A percentile compares a stretch with the other conserved stretches of the same genome.
phyloP scores from a whole-genome alignment of 805 yeast genomes.

The Spathaspora sp. region DNA sequence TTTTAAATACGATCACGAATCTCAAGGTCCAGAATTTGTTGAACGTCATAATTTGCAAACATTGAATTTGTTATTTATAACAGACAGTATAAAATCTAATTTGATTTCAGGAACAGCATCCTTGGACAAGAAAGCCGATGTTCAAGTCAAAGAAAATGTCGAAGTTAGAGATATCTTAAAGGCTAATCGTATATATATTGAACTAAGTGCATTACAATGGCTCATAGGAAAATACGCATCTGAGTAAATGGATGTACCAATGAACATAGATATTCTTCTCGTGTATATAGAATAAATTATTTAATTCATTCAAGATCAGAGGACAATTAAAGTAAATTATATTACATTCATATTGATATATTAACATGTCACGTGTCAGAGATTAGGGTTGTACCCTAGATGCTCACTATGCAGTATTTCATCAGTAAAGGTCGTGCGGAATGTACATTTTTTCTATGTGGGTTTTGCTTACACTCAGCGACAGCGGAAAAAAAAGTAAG shows the following conservation, averaged over 20 bases:
- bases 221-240: conserved; percentile 31
- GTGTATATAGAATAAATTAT: background rate
- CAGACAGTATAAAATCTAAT: conserved; percentile 56
- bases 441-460: background rate
- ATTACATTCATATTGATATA: background rate
- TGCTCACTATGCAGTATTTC: conserved; percentile 3
- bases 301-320: background rate
- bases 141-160: conserved; percentile 71
- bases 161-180: conserved; percentile 80
- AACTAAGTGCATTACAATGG: conserved; percentile 67
- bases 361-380: conserved; percentile 1
- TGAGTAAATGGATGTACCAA: conserved; percentile 1
- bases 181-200: conserved; percentile 74
- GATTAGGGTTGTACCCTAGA: conserved; percentile 7
- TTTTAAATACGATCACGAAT: conserved; percentile 1
- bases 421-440: background rate
- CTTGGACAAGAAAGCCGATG: conserved; percentile 47
- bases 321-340: background rate
- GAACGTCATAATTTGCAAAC: conserved; percentile 46
- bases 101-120: conserved; percentile 56
- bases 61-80: conserved; percentile 64
- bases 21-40: conserved; percentile 24
- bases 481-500: too few relatives aligned
- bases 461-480: background rate
- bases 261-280: conserved; percentile 3